Evolutionary conservation across 345 rosid species (phyloP).

Genomic region (Orychophragmus violaceus): DNA sequence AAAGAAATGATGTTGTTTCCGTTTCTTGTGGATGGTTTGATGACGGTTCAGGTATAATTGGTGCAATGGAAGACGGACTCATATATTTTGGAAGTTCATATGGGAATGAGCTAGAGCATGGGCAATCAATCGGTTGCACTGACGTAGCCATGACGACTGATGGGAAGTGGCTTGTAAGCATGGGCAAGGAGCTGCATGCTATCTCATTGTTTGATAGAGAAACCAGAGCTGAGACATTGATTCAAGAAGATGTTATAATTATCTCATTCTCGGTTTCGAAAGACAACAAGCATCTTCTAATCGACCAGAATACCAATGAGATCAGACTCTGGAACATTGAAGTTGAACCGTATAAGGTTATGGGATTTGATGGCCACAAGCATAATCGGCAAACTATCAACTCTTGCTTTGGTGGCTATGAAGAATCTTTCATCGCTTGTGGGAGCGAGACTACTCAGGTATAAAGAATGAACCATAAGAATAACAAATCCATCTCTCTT

Average conservation of each 20-base stretch:
- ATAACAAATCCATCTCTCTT: no score
- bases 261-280: no score
- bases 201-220: no score
- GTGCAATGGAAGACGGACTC: slow-evolving; percentile 42
- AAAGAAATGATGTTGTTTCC: slow-evolving; percentile 35
- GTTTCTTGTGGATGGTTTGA: slow-evolving; percentile 64
- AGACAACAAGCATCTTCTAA: slow-evolving; percentile 28
- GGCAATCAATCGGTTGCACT: slow-evolving; percentile 39
- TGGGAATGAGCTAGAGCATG: slow-evolving; percentile 38
- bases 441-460: slow-evolving; percentile 68
- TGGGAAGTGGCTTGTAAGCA: slow-evolving; percentile 46
- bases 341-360: slow-evolving; percentile 27
- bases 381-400: slow-evolving; percentile 43
- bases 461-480: no score
- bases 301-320: slow-evolving; percentile 43
- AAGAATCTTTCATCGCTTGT: slow-evolving; percentile 47
- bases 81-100: slow-evolving; percentile 49
- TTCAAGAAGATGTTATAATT: no score
- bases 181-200: slow-evolving; percentile 24
- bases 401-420: slow-evolving; percentile 58
- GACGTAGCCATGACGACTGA: slow-evolving; percentile 52
- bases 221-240: slow-evolving; percentile 31
- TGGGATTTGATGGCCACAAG: slow-evolving; percentile 41
- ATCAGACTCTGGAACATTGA: slow-evolving; percentile 44
- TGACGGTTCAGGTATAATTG: slow-evolving; percentile 40